These are phyloP conservation scores for Trichoderma citrinoviride DNA, from an alignment of 2,329 filamentous ascomycete species.

Conservation along the genomic window DNA sequence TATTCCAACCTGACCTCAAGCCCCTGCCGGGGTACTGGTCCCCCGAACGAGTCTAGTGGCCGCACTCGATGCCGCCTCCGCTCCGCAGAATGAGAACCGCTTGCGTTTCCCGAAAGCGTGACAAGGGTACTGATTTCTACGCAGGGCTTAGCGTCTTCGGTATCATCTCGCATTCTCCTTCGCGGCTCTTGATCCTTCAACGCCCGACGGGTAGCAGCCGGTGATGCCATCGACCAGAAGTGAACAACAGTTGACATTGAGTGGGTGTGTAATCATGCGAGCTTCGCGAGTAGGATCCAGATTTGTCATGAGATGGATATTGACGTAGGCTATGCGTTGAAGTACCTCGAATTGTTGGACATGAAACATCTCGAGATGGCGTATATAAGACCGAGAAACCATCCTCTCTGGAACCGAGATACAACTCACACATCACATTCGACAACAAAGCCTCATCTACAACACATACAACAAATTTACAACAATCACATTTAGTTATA, in stretches of 20 bases:
- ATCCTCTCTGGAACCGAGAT: not conserved
- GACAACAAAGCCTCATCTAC: not conserved
- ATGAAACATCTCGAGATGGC: not conserved
- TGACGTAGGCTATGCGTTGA: not conserved
- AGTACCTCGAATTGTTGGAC: not conserved
- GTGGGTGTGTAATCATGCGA: slow-evolving; percentile 2
- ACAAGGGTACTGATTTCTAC: slow-evolving; percentile 11
- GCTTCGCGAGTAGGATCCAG: not conserved
- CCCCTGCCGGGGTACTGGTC: slow-evolving; percentile 6
- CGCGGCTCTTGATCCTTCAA: not conserved
- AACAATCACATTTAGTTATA: not conserved
- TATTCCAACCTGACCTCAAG: not conserved
- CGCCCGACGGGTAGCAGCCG: not conserved
- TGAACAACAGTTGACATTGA: not conserved
- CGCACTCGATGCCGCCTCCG: not conserved
- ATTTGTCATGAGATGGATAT: not conserved
- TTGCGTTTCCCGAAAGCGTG: not conserved
- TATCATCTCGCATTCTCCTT: not conserved
- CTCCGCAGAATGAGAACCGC: not conserved
- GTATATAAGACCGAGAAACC: slow-evolving; percentile 2
- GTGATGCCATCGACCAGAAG: not conserved
- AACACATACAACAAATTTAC: not conserved
- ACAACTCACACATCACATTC: not conserved
- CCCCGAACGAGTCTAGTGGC: slow-evolving; percentile 5
- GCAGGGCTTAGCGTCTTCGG: not conserved